phyloP scores from a whole-genome alignment of 208 protist genomes.

The Leishmania lainsoni region DNA sequence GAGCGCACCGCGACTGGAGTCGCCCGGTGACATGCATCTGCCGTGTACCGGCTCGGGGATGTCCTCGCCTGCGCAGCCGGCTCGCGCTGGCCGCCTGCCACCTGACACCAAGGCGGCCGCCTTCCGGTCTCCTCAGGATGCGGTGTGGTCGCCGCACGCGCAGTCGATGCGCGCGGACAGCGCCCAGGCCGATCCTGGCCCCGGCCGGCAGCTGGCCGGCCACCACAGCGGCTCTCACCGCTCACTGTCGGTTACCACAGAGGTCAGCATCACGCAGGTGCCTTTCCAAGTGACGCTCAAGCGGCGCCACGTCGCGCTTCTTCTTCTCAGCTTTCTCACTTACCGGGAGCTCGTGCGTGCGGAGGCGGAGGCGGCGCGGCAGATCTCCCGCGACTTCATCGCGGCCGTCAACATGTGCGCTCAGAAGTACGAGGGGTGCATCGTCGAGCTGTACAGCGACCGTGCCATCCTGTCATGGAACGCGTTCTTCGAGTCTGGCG shows the following conservation, averaged over 20 bases:
- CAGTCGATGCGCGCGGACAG: neutral
- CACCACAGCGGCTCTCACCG: slow-evolving; percentile 4
- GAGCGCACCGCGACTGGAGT: neutral
- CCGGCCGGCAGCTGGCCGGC: neutral
- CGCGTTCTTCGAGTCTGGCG: slow-evolving; percentile 8
- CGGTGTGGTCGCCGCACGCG: neutral
- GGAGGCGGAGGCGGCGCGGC: slow-evolving; percentile 11
- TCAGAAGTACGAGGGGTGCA: slow-evolving; percentile 30
- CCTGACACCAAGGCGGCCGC: neutral
- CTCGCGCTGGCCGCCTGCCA: neutral
- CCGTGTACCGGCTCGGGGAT: neutral
- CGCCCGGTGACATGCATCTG: neutral
- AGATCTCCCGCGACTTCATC: slow-evolving; percentile 36
- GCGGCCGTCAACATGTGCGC: slow-evolving; percentile 29
- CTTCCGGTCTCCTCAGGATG: neutral
- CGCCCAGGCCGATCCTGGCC: neutral
- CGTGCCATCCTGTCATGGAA: slow-evolving; percentile 56
- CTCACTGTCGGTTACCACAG: neutral
- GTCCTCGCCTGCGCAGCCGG: neutral
- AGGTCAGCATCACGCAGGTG: neutral
- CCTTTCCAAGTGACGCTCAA: slow-evolving; percentile 2
- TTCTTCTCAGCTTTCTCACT: slow-evolving; percentile 2
- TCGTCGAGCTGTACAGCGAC: slow-evolving; percentile 40
- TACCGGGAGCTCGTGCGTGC: slow-evolving; percentile 9
- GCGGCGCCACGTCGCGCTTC: slow-evolving; percentile 18